These are phyloP conservation scores for Phytophthora litchii DNA, from an alignment of 352 stramenopile species.

Conservation along the genomic window DNA sequence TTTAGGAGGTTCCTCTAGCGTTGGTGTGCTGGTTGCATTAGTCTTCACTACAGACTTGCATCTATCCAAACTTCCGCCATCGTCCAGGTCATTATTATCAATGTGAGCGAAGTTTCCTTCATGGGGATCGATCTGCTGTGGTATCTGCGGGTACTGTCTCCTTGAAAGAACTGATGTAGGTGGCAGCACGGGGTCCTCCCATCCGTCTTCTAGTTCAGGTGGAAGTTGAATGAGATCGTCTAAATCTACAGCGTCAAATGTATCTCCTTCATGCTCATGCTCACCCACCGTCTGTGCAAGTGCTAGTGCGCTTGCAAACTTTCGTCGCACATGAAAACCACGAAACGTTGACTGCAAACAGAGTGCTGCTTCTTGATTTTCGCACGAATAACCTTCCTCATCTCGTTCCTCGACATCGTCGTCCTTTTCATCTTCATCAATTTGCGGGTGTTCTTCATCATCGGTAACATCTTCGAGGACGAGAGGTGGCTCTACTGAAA, in stretches of 20 bases:
- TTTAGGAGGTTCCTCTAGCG: constrained; percentile 8
- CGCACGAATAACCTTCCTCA: background rate
- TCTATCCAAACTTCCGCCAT: constrained; percentile 1
- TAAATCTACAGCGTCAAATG: constrained; percentile 60
- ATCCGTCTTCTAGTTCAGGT: constrained; percentile 64
- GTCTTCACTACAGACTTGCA: background rate
- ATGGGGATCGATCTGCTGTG: constrained; percentile 2
- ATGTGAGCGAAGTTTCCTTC: constrained; percentile 16
- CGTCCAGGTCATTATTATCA: constrained; percentile 1
- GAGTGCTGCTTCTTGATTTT: constrained; percentile 42
- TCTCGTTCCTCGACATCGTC: background rate
- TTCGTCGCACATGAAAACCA: constrained; percentile 67
- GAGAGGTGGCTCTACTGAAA: constrained; percentile 5
- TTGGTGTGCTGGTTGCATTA: background rate
- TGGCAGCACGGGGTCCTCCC: constrained; percentile 56
- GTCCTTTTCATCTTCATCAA: constrained; percentile 9
- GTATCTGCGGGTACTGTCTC: background rate
- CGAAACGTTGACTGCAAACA: constrained; percentile 74
- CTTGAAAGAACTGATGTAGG: background rate
- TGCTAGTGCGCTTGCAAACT: constrained; percentile 65
- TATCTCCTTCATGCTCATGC: constrained; percentile 24
- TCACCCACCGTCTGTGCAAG: constrained; percentile 41
- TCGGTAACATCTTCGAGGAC: constrained; percentile 31
- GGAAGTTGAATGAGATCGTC: constrained; percentile 61
- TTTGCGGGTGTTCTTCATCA: constrained; percentile 15